Conservation (phyloP, 805 yeast genomes). For the Tetrapisispora pingtungensis region DNA sequence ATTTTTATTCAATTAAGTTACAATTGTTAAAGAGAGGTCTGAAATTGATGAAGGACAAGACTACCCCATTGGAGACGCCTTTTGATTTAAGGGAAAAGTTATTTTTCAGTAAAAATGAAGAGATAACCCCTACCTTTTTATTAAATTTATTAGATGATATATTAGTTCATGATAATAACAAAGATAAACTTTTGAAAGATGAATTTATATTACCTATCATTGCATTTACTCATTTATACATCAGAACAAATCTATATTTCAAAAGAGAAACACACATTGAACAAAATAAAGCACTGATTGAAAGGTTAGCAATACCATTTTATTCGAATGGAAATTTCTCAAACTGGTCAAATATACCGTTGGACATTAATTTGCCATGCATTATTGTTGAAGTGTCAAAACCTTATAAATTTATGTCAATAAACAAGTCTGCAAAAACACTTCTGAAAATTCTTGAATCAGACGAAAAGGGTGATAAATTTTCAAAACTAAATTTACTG, state of each 20-base stretch:
- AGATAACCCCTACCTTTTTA: neutral
- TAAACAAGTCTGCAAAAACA: neutral
- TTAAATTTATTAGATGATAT: constrained; percentile 1
- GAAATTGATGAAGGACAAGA: constrained; percentile 1
- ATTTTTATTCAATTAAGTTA: neutral
- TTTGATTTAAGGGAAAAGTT: neutral
- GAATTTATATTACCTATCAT: neutral
- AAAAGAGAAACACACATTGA: neutral
- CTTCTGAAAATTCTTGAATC: neutral
- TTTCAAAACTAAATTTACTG: neutral
- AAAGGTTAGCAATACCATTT: neutral
- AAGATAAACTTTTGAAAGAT: neutral
- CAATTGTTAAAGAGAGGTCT: neutral
- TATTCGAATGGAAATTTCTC: neutral
- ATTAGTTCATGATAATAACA: neutral
- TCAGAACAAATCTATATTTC: neutral
- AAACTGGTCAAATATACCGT: neutral
- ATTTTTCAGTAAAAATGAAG: neutral
- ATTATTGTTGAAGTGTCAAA: neutral
- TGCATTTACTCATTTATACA: neutral
- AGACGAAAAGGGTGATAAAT: neutral
- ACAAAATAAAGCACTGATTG: constrained; percentile 1
- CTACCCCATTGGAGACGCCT: neutral
- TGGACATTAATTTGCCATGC: neutral
- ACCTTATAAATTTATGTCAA: constrained; percentile 1